Base-by-base conservation (phyloP, 2,329 filamentous ascomycete genomes). In the Talaromyces albobiverticillius region DNA sequence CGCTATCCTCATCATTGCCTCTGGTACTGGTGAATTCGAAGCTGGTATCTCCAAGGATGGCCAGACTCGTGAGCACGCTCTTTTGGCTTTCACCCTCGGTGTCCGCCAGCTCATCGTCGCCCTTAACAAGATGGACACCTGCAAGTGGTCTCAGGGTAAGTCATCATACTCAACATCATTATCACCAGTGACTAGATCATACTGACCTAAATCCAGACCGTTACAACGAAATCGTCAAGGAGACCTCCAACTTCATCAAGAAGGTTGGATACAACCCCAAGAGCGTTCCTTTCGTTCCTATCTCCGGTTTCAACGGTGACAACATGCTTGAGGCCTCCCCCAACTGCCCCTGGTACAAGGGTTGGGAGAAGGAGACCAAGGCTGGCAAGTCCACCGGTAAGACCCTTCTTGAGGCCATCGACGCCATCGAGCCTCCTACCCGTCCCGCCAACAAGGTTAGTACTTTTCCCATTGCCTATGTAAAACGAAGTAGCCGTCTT, bases 1-100 rank as follows among this genome's bases (percentile, higher is more conserved):
- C 83, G 94, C 94, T 75, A 90, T 99, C 79, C 92, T 99, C 85
- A 97, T 99, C 83, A 99, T 99, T 82, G 94, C 93, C 72, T 91
- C 94, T 75, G 94, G 94, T 85, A 96, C 91, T 90, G 94, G 94
- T 96, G 94, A 99, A 87, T 99, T 99, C 88, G 94, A 99, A 88
- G 94, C 94, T 88, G 94, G 94, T 97, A 99, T 99, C 89, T 97
- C 94, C 88, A 99, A 99, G 90, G 94, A 97, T 90, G 94, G 94
- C 80, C 94, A 99, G 90, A 99, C 94, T 71, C 94, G 94, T 90
- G 94, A 99, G 91, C 94, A 99, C 90, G 94, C 94, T 82, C 90
- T 99, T 73, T 92, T 99, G 76, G 93, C 94, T 79, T 97, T 94
- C 90, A 97, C 94, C 79, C 90, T 99, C 62, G 94, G 94, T 94